Conservation (phyloP, 2,329 filamentous ascomycete species). For the Venturiaceae sp. region DNA sequence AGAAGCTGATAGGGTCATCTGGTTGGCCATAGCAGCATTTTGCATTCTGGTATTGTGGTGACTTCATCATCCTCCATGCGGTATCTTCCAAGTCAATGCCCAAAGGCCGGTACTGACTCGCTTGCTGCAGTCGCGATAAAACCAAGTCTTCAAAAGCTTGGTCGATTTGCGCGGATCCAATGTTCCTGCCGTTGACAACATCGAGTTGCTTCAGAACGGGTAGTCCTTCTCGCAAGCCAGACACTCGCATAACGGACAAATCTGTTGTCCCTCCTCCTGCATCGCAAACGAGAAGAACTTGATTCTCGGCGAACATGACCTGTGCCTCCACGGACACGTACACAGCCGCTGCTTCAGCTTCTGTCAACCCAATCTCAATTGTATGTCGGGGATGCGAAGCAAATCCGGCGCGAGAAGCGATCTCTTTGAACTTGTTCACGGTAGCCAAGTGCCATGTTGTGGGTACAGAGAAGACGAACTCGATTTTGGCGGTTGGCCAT, state of each 20-base stretch:
- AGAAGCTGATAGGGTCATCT: slow-evolving; percentile 23
- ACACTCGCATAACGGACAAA: slow-evolving; percentile 26
- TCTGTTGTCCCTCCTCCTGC: slow-evolving; percentile 41
- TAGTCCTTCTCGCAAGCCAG: slow-evolving; percentile 16
- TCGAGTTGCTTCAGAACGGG: slow-evolving; percentile 24
- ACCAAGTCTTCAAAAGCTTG: slow-evolving; percentile 28
- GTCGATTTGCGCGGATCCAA: slow-evolving; percentile 31
- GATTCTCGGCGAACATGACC: slow-evolving; percentile 26
- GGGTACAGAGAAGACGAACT: slow-evolving; percentile 48
- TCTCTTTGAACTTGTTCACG: slow-evolving; percentile 41
- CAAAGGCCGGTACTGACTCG: slow-evolving; percentile 17
- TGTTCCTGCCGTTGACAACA: slow-evolving; percentile 27
- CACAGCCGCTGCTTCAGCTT: slow-evolving; percentile 45
- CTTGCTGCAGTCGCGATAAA: slow-evolving; percentile 18
- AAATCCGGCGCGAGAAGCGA: slow-evolving; percentile 40
- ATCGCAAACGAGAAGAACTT: slow-evolving; percentile 41
- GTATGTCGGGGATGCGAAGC: slow-evolving; percentile 28
- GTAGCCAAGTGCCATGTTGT: slow-evolving; percentile 46
- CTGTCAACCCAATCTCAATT: slow-evolving; percentile 37
- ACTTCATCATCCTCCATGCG: slow-evolving; percentile 32
- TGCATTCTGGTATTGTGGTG: slow-evolving; percentile 27
- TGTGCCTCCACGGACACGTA: slow-evolving; percentile 30
- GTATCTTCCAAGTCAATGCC: slow-evolving; percentile 22
- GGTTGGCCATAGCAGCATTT: slow-evolving; percentile 30
- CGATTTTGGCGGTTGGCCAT: slow-evolving; percentile 37